Base-by-base conservation (phyloP, 208 protist species). In the Acanthamoeba rhysodes region DNA sequence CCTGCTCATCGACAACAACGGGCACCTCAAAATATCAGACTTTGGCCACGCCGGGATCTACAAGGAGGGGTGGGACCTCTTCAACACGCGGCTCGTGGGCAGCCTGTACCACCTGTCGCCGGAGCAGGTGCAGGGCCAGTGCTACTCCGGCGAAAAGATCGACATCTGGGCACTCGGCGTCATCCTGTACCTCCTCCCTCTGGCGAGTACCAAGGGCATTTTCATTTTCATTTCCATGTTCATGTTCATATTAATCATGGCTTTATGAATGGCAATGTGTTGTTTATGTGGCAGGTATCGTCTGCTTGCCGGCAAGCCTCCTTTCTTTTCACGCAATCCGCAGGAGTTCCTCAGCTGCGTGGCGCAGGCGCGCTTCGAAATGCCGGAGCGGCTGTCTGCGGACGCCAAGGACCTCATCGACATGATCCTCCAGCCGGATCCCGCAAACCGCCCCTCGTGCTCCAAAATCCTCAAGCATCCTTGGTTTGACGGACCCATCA, bases 61-160 rank as follows among this genome's bases (percentile, higher is more conserved):
- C 48, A 16, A 45, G 22, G 41, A 78, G 41, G 90, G 82, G 22
- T 96, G 95, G 84, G 91, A 96, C 91, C 41, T 95, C 24, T 95
- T 95, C 76, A 68, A 70, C 55, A 88, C 68, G 4, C 37, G 53
- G 1, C 59, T 96, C 24, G 70, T 95, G 9, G 95, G 95, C 34
- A 87, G 74, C 48, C 92, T 96, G 22, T 95, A 90, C 55, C 90
- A 95, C 32, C 55, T 96, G 14, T 91, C 95, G 32, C 95, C 95
- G 32, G 95, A 96, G 59, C 95, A 96, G 59, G 45, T 96, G 48
- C 62, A 62, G 24, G 85, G 85, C 34, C 95, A 84, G 20, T 88
- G 55, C 66, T 96, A 96, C 76, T 94, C 82, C 7, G 95, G 95
- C 32, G 91, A 95, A 18, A 96, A 96, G 91, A 95, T 95, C 45